A percentile compares a stretch with the other conserved stretches of the same genome.
These are phyloP conservation scores for Anisodus acutangulus DNA, from an alignment of 257 asterid genomes.

Conservation along the genomic window DNA sequence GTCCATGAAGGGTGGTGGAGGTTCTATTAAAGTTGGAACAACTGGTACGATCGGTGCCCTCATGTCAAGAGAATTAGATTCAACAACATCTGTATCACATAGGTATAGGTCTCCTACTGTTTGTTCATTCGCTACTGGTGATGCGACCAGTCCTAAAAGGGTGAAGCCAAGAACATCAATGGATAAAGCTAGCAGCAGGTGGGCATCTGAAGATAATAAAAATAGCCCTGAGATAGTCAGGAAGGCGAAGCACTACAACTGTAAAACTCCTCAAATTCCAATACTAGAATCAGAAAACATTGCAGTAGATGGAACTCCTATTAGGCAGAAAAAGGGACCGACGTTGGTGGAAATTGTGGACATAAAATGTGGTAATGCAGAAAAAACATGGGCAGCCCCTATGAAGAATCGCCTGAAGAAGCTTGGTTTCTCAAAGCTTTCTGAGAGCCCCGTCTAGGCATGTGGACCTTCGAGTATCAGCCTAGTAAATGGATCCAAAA, in stretches of 20 bases:
- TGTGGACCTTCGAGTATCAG: constrained; percentile 41
- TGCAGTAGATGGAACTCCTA: constrained; percentile 64
- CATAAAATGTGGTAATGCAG: constrained; percentile 68
- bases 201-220: constrained; percentile 31
- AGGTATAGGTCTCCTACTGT: constrained; percentile 29
- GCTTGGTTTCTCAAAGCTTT: constrained; percentile 68
- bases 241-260: constrained; percentile 49
- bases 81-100: constrained; percentile 39
- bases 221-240: constrained; percentile 43
- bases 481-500: constrained; percentile 44
- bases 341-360: constrained; percentile 71
- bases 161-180: constrained; percentile 41
- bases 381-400: constrained; percentile 62
- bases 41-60: constrained; percentile 83
- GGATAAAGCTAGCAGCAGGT: constrained; percentile 64
- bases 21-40: constrained; percentile 77
- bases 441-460: constrained; percentile 47
- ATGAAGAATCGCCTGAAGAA: constrained; percentile 66
- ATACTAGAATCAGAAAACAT: constrained; percentile 58
- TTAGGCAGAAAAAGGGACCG: constrained; percentile 52
- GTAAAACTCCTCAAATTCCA: constrained; percentile 61
- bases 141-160: constrained; percentile 43
- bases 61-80: constrained; percentile 73
- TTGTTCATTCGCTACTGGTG: constrained; percentile 37
- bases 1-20: constrained; percentile 76